A percentile compares a stretch with the other conserved stretches of the same genome.
These are phyloP conservation scores for Pichia heedii DNA, from an alignment of 805 yeast genomes.

Conservation along the genomic window DNA sequence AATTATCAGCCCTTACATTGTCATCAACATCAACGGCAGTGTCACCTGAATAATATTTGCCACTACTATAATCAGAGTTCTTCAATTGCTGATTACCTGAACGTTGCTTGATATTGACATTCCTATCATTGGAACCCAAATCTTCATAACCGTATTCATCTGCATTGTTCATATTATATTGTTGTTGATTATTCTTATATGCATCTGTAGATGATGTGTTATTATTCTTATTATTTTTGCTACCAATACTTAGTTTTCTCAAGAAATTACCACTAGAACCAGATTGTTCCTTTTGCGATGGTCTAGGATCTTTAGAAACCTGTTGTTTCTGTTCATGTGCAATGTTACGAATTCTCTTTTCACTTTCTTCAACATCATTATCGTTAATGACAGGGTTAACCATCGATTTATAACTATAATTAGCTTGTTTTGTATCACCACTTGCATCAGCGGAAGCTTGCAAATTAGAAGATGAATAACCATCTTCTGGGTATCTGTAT, in stretches of 20 bases:
- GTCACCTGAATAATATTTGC: background rate
- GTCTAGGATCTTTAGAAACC: too few species aligned
- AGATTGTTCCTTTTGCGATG: background rate
- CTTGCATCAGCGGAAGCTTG: background rate
- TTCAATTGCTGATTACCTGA: too few species aligned
- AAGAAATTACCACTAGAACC: conserved; percentile 1
- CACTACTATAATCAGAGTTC: too few species aligned
- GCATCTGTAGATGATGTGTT: background rate
- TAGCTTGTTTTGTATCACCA: conserved; percentile 2
- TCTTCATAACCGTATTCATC: background rate
- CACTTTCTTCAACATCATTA: conserved; percentile 12
- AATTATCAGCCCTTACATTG: too few species aligned
- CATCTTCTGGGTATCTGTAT: background rate
- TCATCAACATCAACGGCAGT: too few species aligned
- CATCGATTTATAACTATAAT: conserved; percentile 21
- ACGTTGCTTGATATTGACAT: background rate
- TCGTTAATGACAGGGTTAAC: conserved; percentile 21
- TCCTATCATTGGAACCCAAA: background rate
- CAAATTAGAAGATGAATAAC: background rate
- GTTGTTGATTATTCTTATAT: background rate
- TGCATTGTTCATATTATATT: background rate
- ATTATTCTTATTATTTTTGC: background rate
- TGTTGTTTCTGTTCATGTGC: background rate
- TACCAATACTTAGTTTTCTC: conserved; percentile 4
- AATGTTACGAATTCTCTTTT: conserved; percentile 1